Evolutionary conservation across 148 eudicot genomes (phyloP).

Genomic region (Salicornia ramosissima): DNA sequence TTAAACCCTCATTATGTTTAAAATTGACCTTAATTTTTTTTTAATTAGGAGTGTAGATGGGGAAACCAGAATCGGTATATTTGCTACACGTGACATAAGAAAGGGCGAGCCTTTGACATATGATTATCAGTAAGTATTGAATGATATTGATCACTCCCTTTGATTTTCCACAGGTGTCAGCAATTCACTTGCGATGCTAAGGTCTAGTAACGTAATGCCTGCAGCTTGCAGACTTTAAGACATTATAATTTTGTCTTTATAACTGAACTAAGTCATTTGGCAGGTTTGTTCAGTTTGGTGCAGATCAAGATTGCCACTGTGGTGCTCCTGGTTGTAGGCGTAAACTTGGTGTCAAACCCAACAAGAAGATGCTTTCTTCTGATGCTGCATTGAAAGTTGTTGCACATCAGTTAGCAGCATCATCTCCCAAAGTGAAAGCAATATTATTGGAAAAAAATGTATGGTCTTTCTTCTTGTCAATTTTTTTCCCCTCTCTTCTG

Average conservation of each 20-base stretch:
- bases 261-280: conserved; percentile 46
- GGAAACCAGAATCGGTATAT: conserved; percentile 96
- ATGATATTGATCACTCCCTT: no score
- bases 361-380: conserved; percentile 70
- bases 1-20: not conserved
- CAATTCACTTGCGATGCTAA: no score
- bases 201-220: not conserved
- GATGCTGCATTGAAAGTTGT: conserved; percentile 81
- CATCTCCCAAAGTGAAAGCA: conserved; percentile 49
- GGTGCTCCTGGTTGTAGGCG: conserved; percentile 86
- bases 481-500: not conserved
- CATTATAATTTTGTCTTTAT: conserved; percentile 1
- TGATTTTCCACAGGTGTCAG: not conserved
- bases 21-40: no score
- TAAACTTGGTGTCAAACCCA: conserved; percentile 91
- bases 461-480: conserved; percentile 13
- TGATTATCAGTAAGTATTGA: conserved; percentile 75
- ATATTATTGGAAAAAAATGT: conserved; percentile 38
- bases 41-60: conserved; percentile 83
- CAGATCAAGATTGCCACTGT: conserved; percentile 97
- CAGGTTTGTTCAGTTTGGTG: conserved; percentile 99
- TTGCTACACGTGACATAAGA: conserved; percentile 78
- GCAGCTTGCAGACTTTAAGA: not conserved
- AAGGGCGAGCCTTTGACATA: conserved; percentile 95
- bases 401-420: conserved; percentile 72